Conservation (phyloP, 805 yeast species). For the Cyberlindnera misumaiensis region DNA sequence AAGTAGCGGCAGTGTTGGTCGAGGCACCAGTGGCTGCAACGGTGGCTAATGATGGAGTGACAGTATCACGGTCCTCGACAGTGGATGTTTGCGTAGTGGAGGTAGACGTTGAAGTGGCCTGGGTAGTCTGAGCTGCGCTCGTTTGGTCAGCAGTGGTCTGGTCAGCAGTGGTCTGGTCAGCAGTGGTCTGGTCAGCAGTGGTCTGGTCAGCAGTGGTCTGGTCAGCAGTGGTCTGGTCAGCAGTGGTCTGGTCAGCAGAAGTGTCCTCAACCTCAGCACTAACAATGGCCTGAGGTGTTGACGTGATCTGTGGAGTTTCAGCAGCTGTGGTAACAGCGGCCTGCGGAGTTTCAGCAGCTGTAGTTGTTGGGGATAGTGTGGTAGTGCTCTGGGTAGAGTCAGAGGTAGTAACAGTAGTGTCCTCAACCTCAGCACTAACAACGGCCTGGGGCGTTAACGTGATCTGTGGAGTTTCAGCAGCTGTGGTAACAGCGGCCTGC, state of each 20-base stretch:
- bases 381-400: constrained; percentile 9
- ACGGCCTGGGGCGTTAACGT: no score
- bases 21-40: constrained; percentile 11
- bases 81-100: constrained; percentile 11
- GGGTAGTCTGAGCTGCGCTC: constrained; percentile 8
- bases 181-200: constrained; percentile 8
- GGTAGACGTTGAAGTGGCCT: constrained; percentile 16
- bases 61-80: constrained; percentile 17
- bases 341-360: constrained; percentile 1
- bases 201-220: constrained; percentile 14
- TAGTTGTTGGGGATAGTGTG: constrained; percentile 14
- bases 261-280: no score
- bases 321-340: constrained; percentile 4
- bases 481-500: neutral
- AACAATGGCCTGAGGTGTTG: no score
- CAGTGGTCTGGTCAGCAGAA: constrained; percentile 6
- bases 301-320: constrained; percentile 10
- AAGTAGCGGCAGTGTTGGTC: constrained; percentile 12
- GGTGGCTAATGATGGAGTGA: constrained; percentile 16
- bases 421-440: no score
- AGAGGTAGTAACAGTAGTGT: neutral
- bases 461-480: constrained; percentile 13
- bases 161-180: neutral
- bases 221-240: constrained; percentile 11
- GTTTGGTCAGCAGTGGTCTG: constrained; percentile 5